Percentiles rank a stretch among this genome's conserved stretches.
Conservation (phyloP, 257 asterid genomes). For the Catharanthus roseus region DNA sequence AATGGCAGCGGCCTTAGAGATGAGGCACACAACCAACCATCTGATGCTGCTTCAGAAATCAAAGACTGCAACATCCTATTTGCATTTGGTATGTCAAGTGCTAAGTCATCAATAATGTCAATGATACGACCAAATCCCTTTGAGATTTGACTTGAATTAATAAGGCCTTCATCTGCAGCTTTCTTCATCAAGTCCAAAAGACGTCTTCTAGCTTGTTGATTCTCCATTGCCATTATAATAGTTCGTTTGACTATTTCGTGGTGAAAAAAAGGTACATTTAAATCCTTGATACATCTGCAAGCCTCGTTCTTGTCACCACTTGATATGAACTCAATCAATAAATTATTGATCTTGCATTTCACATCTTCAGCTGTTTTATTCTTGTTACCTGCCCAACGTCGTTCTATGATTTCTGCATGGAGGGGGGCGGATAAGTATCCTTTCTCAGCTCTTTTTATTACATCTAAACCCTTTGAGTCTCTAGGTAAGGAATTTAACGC, state of each 20-base stretch:
- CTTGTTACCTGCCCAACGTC: constrained; percentile 92
- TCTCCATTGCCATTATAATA: constrained; percentile 80
- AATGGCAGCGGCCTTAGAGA: constrained; percentile 52
- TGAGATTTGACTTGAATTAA: constrained; percentile 80
- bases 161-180: constrained; percentile 62
- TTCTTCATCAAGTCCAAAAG: constrained; percentile 59
- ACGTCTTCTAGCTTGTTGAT: constrained; percentile 43
- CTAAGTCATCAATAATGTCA: constrained; percentile 65
- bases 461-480: constrained; percentile 65
- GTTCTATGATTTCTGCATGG: constrained; percentile 72
- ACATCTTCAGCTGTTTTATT: constrained; percentile 75
- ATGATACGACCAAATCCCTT: constrained; percentile 78
- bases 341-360: constrained; percentile 54
- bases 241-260: constrained; percentile 92
- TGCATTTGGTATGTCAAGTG: constrained; percentile 81
- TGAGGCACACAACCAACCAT: constrained; percentile 87
- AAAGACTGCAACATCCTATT: constrained; percentile 55
- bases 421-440: constrained; percentile 75
- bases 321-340: constrained; percentile 55
- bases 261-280: constrained; percentile 79
- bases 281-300: constrained; percentile 66
- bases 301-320: constrained; percentile 89
- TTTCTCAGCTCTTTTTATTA: constrained; percentile 65
- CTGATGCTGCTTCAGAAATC: constrained; percentile 85
- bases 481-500: constrained; percentile 38